Percentiles rank a stretch among this genome's conserved stretches.
phyloP scores from a whole-genome alignment of 2,329 filamentous ascomycete species.

The Scytalidium lignicola region DNA sequence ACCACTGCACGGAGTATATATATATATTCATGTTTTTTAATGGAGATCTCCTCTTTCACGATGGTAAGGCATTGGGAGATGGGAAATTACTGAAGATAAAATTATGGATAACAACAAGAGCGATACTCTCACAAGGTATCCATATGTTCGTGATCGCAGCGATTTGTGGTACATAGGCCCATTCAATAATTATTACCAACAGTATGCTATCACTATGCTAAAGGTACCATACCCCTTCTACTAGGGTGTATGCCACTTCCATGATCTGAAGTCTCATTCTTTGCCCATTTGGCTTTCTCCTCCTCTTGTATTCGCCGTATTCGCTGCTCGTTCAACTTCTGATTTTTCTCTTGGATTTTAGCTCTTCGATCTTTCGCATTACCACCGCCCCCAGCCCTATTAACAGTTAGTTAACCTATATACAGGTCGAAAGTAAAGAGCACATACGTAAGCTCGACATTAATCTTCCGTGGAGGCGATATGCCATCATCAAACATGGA shows the following conservation, averaged over 20 bases:
- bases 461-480: conserved; percentile 66
- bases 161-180: too few species aligned
- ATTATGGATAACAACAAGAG: background rate
- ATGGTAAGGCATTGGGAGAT: background rate
- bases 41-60: background rate
- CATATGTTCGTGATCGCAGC: too few species aligned
- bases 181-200: background rate
- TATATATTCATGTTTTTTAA: background rate
- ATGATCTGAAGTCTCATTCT: conserved; percentile 12
- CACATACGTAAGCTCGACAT: conserved; percentile 82
- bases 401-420: conserved; percentile 11
- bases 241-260: conserved; percentile 25
- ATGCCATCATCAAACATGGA: conserved; percentile 60
- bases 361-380: conserved; percentile 67
- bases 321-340: conserved; percentile 64
- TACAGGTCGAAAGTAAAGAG: conserved; percentile 1
- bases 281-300: conserved; percentile 18
- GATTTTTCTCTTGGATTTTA: conserved; percentile 82
- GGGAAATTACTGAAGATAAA: background rate
- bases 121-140: background rate
- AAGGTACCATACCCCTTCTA: conserved; percentile 19
- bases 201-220: conserved; percentile 3
- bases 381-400: conserved; percentile 76
- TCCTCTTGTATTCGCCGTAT: conserved; percentile 22
- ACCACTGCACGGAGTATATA: background rate